phyloP scores from a whole-genome alignment of 2,329 filamentous ascomycete genomes.

The Leptographium flavum region DNA sequence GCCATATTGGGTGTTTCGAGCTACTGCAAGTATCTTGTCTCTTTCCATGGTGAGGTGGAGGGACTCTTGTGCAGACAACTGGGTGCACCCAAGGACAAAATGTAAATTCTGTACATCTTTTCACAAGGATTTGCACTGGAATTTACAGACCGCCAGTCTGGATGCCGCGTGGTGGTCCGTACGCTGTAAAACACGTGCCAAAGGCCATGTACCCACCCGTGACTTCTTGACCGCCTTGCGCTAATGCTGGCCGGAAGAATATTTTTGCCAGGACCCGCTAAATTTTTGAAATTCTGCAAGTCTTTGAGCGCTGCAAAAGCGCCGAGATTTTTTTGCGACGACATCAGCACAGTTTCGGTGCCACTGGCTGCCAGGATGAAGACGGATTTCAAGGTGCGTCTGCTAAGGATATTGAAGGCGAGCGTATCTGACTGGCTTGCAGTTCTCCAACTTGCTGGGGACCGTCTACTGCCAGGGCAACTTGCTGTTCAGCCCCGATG shows the following conservation, averaged over 20 bases:
- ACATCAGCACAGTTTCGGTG: not conserved
- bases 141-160: too few relatives aligned
- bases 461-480: conserved; percentile 98
- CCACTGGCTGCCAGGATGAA: conserved; percentile 57
- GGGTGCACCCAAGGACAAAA: too few relatives aligned
- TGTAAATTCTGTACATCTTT: too few relatives aligned
- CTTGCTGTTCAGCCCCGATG: conserved; percentile 90
- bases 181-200: too few relatives aligned
- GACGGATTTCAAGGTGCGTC: conserved; percentile 84
- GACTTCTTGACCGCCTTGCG: too few relatives aligned
- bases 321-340: conserved; percentile 4
- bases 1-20: not conserved
- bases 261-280: not conserved
- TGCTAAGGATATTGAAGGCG: too few relatives aligned
- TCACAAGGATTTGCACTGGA: too few relatives aligned
- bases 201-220: too few relatives aligned
- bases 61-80: too few relatives aligned
- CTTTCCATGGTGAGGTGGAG: too few relatives aligned
- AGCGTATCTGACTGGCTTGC: conserved; percentile 5
- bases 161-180: not conserved
- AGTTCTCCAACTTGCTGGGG: conserved; percentile 97
- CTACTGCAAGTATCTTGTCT: too few relatives aligned
- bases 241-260: not conserved
- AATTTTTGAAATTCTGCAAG: not conserved
- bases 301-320: not conserved